These are phyloP conservation scores for Cutaneotrichosporon spelunceum DNA, from an alignment of 1,284 basidiomycete species.

Conservation along the genomic window DNA sequence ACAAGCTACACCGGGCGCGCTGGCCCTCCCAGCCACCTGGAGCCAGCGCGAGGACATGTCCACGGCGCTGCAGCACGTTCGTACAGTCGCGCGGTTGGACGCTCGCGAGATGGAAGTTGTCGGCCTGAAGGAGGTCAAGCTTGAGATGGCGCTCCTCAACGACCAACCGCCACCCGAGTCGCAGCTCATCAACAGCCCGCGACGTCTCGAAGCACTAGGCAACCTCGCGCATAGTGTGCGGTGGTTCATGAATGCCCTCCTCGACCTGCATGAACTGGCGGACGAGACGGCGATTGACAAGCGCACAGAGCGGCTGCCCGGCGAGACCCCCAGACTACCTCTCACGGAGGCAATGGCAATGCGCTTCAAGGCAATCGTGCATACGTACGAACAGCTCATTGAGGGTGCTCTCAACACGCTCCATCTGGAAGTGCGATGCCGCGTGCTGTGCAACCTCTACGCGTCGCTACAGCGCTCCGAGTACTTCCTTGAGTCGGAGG, in stretches of 20 bases:
- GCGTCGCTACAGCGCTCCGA: constrained; percentile 75
- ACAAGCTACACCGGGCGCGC: background rate
- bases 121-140: constrained; percentile 9
- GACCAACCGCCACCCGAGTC: constrained; percentile 58
- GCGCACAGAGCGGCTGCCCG: constrained; percentile 52
- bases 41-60: constrained; percentile 77
- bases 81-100: constrained; percentile 26
- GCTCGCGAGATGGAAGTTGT: constrained; percentile 2
- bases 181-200: constrained; percentile 72
- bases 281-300: constrained; percentile 57
- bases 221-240: constrained; percentile 79
- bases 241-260: constrained; percentile 73
- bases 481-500: constrained; percentile 74
- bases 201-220: constrained; percentile 73
- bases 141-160: constrained; percentile 42
- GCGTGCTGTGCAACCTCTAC: constrained; percentile 76
- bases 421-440: constrained; percentile 81
- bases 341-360: constrained; percentile 80
- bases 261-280: constrained; percentile 61
- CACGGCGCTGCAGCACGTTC: constrained; percentile 60
- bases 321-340: constrained; percentile 64
- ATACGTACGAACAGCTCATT: constrained; percentile 83
- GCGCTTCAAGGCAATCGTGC: constrained; percentile 82
- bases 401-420: constrained; percentile 84
- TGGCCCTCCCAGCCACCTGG: constrained; percentile 72